Base-by-base conservation (phyloP, 2,329 filamentous ascomycete genomes). In the Fusarium sp. region DNA sequence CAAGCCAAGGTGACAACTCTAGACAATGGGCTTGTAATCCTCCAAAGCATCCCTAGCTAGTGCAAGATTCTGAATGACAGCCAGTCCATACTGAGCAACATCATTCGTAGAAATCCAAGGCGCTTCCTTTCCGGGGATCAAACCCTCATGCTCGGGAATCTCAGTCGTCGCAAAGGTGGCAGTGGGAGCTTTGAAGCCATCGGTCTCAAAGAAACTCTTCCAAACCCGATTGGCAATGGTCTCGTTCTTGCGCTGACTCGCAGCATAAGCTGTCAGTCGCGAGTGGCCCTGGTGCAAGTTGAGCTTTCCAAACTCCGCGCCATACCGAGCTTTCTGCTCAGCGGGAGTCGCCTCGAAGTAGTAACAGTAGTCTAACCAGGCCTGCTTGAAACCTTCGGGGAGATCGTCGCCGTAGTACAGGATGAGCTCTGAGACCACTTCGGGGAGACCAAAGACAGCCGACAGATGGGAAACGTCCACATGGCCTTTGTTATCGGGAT, bases 341-440 rank as follows among this genome's bases (percentile, higher is more conserved):
- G 76, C 80, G 0, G 75, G 73, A 0, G 79, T 69, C 0, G 85
- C 86, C 10, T 80, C 78, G 68, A 86, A 89, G 74, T 86, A 88
- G 71, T 83, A 84, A 70, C 85, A 86, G 75, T 89, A 89, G 48
- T 88, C 86, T 2, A 88, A 75, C 82, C 86, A 89, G 0, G 82
- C 85, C 8, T 83, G 73, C 47, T 83, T 78, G 71, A 89, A 88
- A 0, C 81, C 81, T 10, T 77, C 68, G 0, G 86, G 84, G 0
- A 82, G 63, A 3, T 83, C 79, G 1, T 79, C 77, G 4, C 78
- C 81, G 15, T 80, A 81, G 69, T 85, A 82, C 44, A 86, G 81
- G 3, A 85, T 77, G 2, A 87, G 68, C 63, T 89, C 86, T 0
- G 86, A 83, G 10, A 87, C 78, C 3, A 88, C 84, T 72, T 89